Percentiles rank a stretch among this genome's conserved stretches.
Evolutionary conservation across 495 filamentous ascomycete species (phyloP).

Genomic region (Extremus antarcticus): DNA sequence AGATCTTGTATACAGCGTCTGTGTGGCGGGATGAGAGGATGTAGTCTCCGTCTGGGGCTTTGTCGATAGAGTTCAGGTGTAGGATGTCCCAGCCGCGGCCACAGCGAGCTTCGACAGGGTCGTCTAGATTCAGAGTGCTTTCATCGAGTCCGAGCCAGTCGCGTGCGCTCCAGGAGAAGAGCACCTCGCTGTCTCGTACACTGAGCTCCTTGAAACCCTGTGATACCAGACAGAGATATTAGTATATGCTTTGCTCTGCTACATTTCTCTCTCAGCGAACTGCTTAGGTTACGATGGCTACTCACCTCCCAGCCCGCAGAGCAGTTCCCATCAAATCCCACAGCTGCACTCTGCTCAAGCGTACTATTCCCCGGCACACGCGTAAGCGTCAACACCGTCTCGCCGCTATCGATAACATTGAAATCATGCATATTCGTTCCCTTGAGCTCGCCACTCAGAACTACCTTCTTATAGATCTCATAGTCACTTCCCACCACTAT

Average conservation of each 20-base stretch:
- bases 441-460: neutral
- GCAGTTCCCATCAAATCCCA: neutral
- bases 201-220: constrained; percentile 25
- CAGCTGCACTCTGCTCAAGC: neutral
- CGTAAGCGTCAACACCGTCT: neutral
- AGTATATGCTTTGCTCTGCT: too few relatives aligned
- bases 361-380: neutral
- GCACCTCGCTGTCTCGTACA: constrained; percentile 16
- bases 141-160: constrained; percentile 27
- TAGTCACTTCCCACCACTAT: neutral
- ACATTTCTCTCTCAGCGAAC: too few relatives aligned
- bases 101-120: constrained; percentile 9
- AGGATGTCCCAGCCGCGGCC: constrained; percentile 17
- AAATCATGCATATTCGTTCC: neutral
- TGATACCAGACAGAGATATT: too few relatives aligned
- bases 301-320: neutral
- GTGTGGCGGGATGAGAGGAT: constrained; percentile 21
- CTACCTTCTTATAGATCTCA: neutral
- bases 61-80: constrained; percentile 28
- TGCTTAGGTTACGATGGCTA: too few relatives aligned
- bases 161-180: constrained; percentile 35
- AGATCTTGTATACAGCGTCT: constrained; percentile 19
- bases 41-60: constrained; percentile 24
- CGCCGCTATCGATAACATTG: neutral
- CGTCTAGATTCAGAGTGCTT: constrained; percentile 1